phyloP scores from a whole-genome alignment of 306 rosid species.

The Acmispon strigosus region DNA sequence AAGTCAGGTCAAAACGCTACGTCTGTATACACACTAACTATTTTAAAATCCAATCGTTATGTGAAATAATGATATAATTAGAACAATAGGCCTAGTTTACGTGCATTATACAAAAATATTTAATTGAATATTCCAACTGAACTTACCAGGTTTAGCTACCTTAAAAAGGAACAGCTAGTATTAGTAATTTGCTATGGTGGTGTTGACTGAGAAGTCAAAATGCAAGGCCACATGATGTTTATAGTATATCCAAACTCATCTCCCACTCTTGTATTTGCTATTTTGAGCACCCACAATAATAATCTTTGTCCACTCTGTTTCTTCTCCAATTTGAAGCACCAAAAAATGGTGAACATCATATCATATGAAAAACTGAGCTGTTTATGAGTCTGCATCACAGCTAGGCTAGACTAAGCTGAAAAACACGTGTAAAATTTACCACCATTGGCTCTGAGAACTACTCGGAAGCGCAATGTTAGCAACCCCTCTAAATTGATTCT shows the following conservation, averaged over 20 bases:
- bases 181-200: too few species aligned
- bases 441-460: slow-evolving; percentile 17
- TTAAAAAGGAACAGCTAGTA: neutral
- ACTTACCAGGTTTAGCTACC: neutral
- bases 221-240: too few species aligned
- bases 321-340: neutral
- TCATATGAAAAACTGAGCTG: neutral
- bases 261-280: neutral
- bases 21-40: too few species aligned
- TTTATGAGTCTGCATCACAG: neutral
- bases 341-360: neutral
- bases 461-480: slow-evolving; percentile 17
- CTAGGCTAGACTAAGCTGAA: too few species aligned
- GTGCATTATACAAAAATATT: too few species aligned
- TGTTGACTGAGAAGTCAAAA: neutral
- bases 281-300: neutral
- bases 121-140: too few species aligned
- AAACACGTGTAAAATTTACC: neutral
- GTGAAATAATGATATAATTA: too few species aligned
- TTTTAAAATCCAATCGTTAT: too few species aligned
- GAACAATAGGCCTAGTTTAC: too few species aligned
- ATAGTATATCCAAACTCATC: too few species aligned
- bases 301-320: neutral
- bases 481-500: slow-evolving; percentile 4
- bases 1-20: too few species aligned